phyloP scores from a whole-genome alignment of 2,329 filamentous ascomycete species.

The Magnaporthiopsis poae region DNA sequence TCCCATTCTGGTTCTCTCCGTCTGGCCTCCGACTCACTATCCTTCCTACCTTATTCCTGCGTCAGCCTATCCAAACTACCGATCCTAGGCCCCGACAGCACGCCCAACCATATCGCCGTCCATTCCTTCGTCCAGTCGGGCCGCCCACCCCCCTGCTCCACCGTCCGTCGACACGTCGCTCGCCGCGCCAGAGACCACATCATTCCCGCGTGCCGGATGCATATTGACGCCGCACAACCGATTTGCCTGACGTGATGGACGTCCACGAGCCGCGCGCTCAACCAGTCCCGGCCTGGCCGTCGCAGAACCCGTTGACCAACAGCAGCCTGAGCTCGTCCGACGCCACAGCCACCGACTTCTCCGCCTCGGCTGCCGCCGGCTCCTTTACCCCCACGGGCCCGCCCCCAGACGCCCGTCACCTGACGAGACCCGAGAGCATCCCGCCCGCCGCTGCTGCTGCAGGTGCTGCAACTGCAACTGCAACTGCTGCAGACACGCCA shows the following conservation, averaged over 20 bases:
- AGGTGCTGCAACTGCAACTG: conserved; percentile 12
- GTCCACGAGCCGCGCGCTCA: conserved; percentile 16
- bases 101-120: too few relatives aligned
- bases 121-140: too few relatives aligned
- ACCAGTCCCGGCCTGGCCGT: conserved; percentile 13
- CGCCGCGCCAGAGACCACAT: not conserved
- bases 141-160: too few relatives aligned
- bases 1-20: too few relatives aligned
- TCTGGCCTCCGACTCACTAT: too few relatives aligned
- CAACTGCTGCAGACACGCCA: conserved; percentile 11
- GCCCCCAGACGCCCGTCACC: conserved; percentile 2
- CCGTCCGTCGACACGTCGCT: too few relatives aligned
- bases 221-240: conserved; percentile 3
- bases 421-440: conserved; percentile 15
- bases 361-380: conserved; percentile 7
- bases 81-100: too few relatives aligned
- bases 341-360: not conserved
- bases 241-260: conserved; percentile 20
- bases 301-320: not conserved
- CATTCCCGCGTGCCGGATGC: conserved; percentile 3
- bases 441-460: conserved; percentile 17
- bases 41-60: too few relatives aligned
- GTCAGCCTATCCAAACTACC: too few relatives aligned
- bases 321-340: conserved; percentile 13
- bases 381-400: conserved; percentile 9